Conservation (phyloP, 768 basidiomycete genomes). For the Neoboletus brunneissimus region DNA sequence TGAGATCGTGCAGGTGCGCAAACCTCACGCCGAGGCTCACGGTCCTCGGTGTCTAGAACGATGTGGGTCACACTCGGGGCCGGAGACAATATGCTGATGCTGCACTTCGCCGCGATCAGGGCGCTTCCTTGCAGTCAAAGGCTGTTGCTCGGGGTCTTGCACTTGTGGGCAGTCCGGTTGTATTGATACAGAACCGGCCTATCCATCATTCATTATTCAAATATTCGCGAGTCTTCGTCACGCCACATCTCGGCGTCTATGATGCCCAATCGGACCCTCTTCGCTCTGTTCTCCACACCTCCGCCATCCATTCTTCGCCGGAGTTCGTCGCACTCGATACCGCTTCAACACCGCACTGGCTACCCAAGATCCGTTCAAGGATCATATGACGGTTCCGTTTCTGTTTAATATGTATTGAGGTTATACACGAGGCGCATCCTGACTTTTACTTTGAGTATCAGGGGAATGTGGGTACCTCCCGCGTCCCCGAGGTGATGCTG, state of each 20-base stretch:
- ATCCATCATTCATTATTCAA: slow-evolving; percentile 33
- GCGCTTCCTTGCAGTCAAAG: slow-evolving; percentile 4
- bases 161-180: slow-evolving; percentile 12
- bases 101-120: slow-evolving; percentile 13
- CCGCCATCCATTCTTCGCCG: slow-evolving; percentile 21
- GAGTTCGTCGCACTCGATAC: slow-evolving; percentile 16
- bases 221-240: slow-evolving; percentile 34
- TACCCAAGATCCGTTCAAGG: slow-evolving; percentile 5
- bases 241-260: slow-evolving; percentile 35
- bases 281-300: slow-evolving; percentile 16
- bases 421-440: slow-evolving; percentile 20
- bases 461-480: slow-evolving; percentile 21
- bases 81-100: slow-evolving; percentile 30
- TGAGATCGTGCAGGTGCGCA: slow-evolving; percentile 38
- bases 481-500: slow-evolving; percentile 31
- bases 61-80: slow-evolving; percentile 34
- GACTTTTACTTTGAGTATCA: slow-evolving; percentile 13
- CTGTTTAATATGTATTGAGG: slow-evolving; percentile 7
- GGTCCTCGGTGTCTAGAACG: slow-evolving; percentile 47
- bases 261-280: slow-evolving; percentile 15
- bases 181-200: slow-evolving; percentile 22
- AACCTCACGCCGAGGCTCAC: slow-evolving; percentile 31
- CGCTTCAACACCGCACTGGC: slow-evolving; percentile 17
- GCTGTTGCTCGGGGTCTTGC: slow-evolving; percentile 7
- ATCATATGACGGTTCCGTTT: slow-evolving; percentile 15